A percentile compares a stretch with the other conserved stretches of the same genome.
These are phyloP conservation scores for Gentiana dahurica DNA, from an alignment of 257 asterid species.

Conservation along the genomic window DNA sequence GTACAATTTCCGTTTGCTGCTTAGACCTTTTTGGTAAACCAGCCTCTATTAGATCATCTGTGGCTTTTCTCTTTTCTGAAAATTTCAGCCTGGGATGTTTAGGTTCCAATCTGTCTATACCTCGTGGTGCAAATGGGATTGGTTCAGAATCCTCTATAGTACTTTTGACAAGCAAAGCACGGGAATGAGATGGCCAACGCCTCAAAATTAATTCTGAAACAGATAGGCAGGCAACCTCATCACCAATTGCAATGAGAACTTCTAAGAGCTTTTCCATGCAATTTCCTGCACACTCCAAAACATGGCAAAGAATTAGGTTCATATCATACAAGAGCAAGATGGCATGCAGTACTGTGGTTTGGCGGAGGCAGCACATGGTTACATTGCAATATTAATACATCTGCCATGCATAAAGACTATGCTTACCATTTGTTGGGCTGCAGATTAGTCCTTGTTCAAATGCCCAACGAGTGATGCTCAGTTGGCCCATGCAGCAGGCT, in stretches of 20 bases:
- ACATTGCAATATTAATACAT: conserved; percentile 2
- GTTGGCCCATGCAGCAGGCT: conserved; percentile 90
- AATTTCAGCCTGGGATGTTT: conserved; percentile 69
- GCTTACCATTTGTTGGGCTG: conserved; percentile 96
- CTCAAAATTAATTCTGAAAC: conserved; percentile 71
- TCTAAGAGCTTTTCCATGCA: conserved; percentile 99
- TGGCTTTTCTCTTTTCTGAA: conserved; percentile 70
- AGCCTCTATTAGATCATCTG: conserved; percentile 30
- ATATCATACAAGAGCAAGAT: conserved; percentile 1
- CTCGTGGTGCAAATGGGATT: conserved; percentile 74
- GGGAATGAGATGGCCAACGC: conserved; percentile 98
- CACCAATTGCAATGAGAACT: conserved; percentile 96
- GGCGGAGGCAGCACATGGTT: conserved; percentile 1
- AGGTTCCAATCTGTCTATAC: conserved; percentile 89
- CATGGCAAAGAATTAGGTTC: conserved; percentile 1
- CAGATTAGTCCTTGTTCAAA: conserved; percentile 91
- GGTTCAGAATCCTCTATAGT: conserved; percentile 73
- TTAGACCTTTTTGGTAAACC: conserved; percentile 46
- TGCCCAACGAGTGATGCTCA: conserved; percentile 97
- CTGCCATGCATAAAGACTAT: conserved; percentile 10
- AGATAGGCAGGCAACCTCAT: conserved; percentile 92
- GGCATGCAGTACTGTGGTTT: background rate
- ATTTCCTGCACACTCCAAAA: conserved; percentile 57
- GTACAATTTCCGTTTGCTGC: conserved; percentile 49
- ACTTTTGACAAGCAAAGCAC: conserved; percentile 87